Conservation (phyloP, 176 grass and related monocot species). For the Rhipidocladum racemiflorum region DNA sequence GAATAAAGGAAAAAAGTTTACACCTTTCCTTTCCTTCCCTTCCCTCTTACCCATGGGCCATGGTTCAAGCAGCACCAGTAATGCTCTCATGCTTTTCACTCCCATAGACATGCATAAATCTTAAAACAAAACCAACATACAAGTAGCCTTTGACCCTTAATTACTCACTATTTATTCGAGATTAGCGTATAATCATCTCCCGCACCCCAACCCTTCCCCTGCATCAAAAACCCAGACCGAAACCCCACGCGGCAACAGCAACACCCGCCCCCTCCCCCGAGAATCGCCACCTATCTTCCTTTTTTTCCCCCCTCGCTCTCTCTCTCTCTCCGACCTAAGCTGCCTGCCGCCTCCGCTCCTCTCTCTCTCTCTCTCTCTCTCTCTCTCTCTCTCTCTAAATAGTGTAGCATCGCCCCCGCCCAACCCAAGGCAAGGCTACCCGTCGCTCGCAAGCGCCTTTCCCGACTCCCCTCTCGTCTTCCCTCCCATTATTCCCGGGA, state of each 20-base stretch:
- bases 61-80: too few relatives aligned
- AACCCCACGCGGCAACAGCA: background rate
- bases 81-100: too few relatives aligned
- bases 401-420: conserved; percentile 25
- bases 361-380: background rate
- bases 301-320: too few relatives aligned
- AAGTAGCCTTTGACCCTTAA: too few relatives aligned
- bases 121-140: too few relatives aligned
- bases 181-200: too few relatives aligned
- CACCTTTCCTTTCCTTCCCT: too few relatives aligned
- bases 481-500: conserved; percentile 50
- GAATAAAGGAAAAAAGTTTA: too few relatives aligned
- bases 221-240: background rate
- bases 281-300: background rate
- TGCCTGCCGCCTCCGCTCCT: background rate
- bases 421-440: conserved; percentile 26
- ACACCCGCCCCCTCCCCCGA: background rate
- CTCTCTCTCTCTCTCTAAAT: background rate
- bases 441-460: conserved; percentile 35
- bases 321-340: conserved; percentile 18
- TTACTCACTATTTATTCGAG: too few relatives aligned
- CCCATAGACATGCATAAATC: too few relatives aligned
- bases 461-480: conserved; percentile 28
- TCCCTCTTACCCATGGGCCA: too few relatives aligned
- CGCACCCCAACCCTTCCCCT: too few relatives aligned